phyloP scores from a whole-genome alignment of 768 basidiomycete species.

The Scleroderma bovista region DNA sequence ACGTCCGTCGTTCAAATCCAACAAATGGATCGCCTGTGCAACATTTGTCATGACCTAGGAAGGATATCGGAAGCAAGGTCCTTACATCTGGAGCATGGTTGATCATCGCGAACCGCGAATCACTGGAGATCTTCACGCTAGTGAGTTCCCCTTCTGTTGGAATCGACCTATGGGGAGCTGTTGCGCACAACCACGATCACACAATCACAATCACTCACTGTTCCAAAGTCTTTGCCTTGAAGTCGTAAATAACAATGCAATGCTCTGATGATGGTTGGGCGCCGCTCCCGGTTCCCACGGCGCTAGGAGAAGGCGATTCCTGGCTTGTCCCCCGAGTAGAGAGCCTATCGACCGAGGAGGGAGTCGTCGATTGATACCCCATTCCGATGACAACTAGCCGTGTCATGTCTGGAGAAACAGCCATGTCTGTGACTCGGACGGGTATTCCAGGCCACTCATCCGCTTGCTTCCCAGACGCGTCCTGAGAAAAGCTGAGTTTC shows the following conservation, averaged over 20 bases:
- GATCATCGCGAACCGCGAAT: conserved; percentile 83
- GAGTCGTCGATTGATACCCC: conserved; percentile 32
- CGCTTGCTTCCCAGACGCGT: conserved; percentile 63
- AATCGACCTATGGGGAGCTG: conserved; percentile 44
- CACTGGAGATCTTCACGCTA: conserved; percentile 78
- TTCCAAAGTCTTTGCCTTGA: conserved; percentile 61
- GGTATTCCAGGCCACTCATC: conserved; percentile 65
- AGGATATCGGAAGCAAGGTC: conserved; percentile 4
- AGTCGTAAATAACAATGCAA: conserved; percentile 72
- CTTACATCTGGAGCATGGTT: conserved; percentile 85
- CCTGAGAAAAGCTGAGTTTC: conserved; percentile 39
- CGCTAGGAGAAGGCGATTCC: conserved; percentile 30
- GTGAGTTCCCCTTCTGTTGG: conserved; percentile 76
- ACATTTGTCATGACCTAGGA: conserved; percentile 4
- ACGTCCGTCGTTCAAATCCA: conserved; percentile 68
- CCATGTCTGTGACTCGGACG: conserved; percentile 83
- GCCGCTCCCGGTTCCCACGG: conserved; percentile 30
- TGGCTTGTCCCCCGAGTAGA: conserved; percentile 27
- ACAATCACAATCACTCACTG: conserved; percentile 43
- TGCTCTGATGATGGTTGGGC: conserved; percentile 41
- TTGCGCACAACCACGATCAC: conserved; percentile 9
- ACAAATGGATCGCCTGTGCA: conserved; percentile 79
- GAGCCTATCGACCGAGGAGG: conserved; percentile 9
- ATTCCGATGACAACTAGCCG: conserved; percentile 84
- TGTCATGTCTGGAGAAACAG: conserved; percentile 78